Evolutionary conservation across 2,329 filamentous ascomycete species (phyloP).

Genomic region (Aspergillus sp.): DNA sequence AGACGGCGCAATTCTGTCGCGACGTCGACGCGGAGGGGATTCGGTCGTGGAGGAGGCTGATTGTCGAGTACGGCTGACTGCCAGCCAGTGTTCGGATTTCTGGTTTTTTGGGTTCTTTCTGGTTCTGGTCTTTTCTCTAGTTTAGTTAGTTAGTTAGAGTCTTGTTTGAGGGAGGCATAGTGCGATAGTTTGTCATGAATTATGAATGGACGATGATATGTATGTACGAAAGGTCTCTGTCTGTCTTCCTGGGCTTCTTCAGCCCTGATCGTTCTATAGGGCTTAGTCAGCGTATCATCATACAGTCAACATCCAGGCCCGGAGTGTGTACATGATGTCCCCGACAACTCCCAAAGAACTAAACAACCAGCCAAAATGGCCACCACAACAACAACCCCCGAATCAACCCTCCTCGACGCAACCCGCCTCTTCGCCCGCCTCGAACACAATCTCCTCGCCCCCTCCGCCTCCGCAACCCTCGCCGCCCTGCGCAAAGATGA

Average conservation of each 20-base stretch:
- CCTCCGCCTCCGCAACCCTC: slow-evolving; percentile 28
- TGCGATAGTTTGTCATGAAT: too few relatives aligned
- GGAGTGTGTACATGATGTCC: too few relatives aligned
- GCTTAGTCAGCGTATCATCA: too few relatives aligned
- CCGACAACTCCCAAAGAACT: too few relatives aligned
- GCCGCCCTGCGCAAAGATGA: slow-evolving; percentile 30
- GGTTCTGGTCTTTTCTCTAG: slow-evolving; percentile 4
- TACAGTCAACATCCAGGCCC: too few relatives aligned
- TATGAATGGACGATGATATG: too few relatives aligned
- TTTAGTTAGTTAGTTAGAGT: too few relatives aligned
- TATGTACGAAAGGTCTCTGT: too few relatives aligned
- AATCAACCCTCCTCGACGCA: slow-evolving; percentile 30
- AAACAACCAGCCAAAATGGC: not conserved
- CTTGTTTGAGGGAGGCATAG: too few relatives aligned
- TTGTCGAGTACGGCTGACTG: slow-evolving; percentile 27
- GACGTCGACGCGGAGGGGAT: slow-evolving; percentile 21
- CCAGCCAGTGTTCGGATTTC: not conserved
- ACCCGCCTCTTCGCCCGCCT: slow-evolving; percentile 35
- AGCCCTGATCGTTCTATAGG: too few relatives aligned
- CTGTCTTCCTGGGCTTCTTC: too few relatives aligned
- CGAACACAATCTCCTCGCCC: slow-evolving; percentile 35
- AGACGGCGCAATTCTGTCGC: slow-evolving; percentile 23
- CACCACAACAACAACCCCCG: slow-evolving; percentile 10
- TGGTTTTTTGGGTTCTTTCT: not conserved
- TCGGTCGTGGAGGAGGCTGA: slow-evolving; percentile 25